Conservation (phyloP, 2,329 filamentous ascomycete genomes). For the Ascochyta rabiei region DNA sequence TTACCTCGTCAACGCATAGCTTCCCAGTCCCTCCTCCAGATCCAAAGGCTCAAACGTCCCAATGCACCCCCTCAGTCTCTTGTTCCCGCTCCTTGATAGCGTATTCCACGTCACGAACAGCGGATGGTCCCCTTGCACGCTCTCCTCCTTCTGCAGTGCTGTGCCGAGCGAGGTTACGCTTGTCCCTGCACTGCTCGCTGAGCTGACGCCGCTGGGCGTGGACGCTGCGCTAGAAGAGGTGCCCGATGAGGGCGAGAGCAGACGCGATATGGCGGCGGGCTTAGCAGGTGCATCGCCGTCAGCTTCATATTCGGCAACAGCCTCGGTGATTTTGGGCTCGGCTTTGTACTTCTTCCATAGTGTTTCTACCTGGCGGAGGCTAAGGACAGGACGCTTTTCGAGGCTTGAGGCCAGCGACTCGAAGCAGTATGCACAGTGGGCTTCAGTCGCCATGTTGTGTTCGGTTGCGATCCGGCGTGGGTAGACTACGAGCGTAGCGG, state of each 20-base stretch:
- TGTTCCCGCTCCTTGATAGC: slow-evolving; percentile 62
- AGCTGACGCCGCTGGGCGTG: slow-evolving; percentile 51
- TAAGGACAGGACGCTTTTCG: slow-evolving; percentile 69
- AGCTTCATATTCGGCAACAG: slow-evolving; percentile 35
- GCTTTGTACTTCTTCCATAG: slow-evolving; percentile 66
- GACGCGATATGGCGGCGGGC: slow-evolving; percentile 53
- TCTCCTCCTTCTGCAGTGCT: slow-evolving; percentile 36
- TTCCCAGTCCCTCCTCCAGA: slow-evolving; percentile 73
- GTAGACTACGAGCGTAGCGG: not conserved
- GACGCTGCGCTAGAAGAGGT: slow-evolving; percentile 57
- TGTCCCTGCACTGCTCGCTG: slow-evolving; percentile 53
- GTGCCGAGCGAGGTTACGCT: slow-evolving; percentile 43
- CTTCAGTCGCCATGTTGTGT: slow-evolving; percentile 74
- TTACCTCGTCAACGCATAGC: slow-evolving; percentile 82
- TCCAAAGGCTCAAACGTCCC: slow-evolving; percentile 86
- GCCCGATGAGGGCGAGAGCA: slow-evolving; percentile 50
- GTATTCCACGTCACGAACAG: slow-evolving; percentile 97
- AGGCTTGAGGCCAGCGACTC: slow-evolving; percentile 81
- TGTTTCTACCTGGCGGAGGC: slow-evolving; percentile 71
- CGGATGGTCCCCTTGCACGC: slow-evolving; percentile 58
- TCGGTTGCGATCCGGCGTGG: not conserved
- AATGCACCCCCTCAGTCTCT: slow-evolving; percentile 87
- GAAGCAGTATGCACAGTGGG: slow-evolving; percentile 93
- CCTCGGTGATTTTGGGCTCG: slow-evolving; percentile 23
- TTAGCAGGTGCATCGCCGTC: slow-evolving; percentile 23